Evolutionary conservation across 768 basidiomycete genomes (phyloP).

Genomic region (Crassisporium funariophilum): DNA sequence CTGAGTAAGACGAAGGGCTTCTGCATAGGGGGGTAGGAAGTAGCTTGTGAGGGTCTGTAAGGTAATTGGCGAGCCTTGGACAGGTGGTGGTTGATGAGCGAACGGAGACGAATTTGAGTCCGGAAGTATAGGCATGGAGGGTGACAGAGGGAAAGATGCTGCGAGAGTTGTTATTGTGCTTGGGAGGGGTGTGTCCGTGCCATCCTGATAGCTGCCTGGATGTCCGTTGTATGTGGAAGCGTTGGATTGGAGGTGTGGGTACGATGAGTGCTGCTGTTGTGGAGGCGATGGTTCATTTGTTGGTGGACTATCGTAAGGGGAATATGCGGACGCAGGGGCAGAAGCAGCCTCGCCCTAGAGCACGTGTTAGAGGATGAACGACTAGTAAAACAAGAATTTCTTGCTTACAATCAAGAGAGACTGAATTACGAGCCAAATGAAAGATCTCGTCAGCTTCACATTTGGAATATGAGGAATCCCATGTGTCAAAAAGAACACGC

Average conservation of each 20-base stretch:
- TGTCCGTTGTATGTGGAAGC: background rate
- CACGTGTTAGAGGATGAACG: background rate
- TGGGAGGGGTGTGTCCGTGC: conserved; percentile 17
- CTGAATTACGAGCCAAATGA: conserved; percentile 32
- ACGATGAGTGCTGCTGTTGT: conserved; percentile 2
- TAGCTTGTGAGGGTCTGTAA: conserved; percentile 25
- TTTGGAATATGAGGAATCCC: background rate
- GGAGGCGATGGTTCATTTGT: conserved; percentile 11
- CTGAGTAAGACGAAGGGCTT: conserved; percentile 60
- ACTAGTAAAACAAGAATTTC: conserved; percentile 1
- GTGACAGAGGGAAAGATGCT: conserved; percentile 50
- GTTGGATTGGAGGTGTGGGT: conserved; percentile 7
- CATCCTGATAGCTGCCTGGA: background rate
- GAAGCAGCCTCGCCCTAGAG: conserved; percentile 36
- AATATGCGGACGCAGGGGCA: conserved; percentile 11
- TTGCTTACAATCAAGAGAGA: conserved; percentile 59
- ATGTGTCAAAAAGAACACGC: conserved; percentile 22
- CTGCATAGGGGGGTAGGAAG: conserved; percentile 61
- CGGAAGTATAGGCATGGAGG: conserved; percentile 33
- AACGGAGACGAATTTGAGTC: no score
- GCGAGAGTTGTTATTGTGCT: conserved; percentile 29
- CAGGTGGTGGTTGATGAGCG: no score
- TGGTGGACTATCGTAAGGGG: conserved; percentile 8
- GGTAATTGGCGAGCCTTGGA: no score
- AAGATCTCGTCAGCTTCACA: background rate